These are phyloP conservation scores for Wolfiporia cocos DNA, from an alignment of 1,284 basidiomycete species.

Conservation along the genomic window DNA sequence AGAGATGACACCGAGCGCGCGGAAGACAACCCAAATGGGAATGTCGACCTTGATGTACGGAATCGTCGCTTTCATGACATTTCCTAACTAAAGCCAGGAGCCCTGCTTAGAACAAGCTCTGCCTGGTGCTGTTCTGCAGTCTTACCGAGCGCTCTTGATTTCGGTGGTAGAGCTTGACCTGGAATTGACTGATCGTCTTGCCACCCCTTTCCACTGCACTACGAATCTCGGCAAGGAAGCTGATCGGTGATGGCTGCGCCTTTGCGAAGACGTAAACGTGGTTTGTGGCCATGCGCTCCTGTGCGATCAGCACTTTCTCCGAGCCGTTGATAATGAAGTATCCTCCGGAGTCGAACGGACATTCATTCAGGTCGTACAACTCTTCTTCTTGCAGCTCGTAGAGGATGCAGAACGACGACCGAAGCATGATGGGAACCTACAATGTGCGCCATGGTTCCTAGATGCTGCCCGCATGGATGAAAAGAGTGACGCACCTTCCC, in stretches of 20 bases:
- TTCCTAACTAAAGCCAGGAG: slow-evolving; percentile 55
- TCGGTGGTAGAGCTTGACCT: slow-evolving; percentile 94
- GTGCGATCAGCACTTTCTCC: slow-evolving; percentile 98
- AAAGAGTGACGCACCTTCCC: slow-evolving; percentile 69
- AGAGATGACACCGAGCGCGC: slow-evolving; percentile 95
- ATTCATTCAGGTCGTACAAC: slow-evolving; percentile 91
- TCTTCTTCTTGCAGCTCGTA: slow-evolving; percentile 75
- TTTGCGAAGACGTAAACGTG: slow-evolving; percentile 99
- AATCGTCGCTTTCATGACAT: slow-evolving; percentile 95
- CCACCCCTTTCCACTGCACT: slow-evolving; percentile 98
- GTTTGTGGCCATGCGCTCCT: slow-evolving; percentile 99
- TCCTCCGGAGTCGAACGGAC: slow-evolving; percentile 96
- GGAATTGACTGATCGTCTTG: slow-evolving; percentile 97
- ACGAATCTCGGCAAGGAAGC: slow-evolving; percentile 95
- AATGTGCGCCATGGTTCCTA: neutral
- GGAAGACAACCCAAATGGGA: slow-evolving; percentile 98
- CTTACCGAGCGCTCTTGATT: slow-evolving; percentile 82
- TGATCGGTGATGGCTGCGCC: slow-evolving; percentile 93
- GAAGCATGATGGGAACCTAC: slow-evolving; percentile 96
- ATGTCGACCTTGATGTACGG: slow-evolving; percentile 99
- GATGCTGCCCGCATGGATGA: neutral
- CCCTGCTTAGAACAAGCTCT: slow-evolving; percentile 5
- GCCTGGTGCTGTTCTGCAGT: too few species aligned
- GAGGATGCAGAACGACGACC: slow-evolving; percentile 93
- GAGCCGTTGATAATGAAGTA: slow-evolving; percentile 99